Evolutionary conservation across 768 basidiomycete species (phyloP).

Genomic region (Vararia minispora): DNA sequence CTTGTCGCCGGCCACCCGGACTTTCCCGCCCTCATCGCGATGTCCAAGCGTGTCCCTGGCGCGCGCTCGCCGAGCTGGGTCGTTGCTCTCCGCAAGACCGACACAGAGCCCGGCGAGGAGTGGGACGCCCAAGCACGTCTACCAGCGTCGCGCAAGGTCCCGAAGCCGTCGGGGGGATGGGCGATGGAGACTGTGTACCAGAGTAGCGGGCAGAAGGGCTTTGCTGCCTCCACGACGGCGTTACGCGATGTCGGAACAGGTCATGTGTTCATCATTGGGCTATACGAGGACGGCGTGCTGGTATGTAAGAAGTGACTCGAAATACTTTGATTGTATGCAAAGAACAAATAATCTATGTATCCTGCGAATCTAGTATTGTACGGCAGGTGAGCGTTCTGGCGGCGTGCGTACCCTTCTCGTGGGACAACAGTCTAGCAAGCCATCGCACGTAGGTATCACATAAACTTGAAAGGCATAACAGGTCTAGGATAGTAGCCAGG

Average conservation of each 20-base stretch:
- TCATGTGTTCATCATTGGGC: constrained; percentile 39
- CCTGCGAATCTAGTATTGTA: too few relatives aligned
- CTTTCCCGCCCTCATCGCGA: constrained; percentile 36
- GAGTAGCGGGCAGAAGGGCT: constrained; percentile 56
- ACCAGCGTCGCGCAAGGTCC: constrained; percentile 32
- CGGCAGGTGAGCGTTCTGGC: too few relatives aligned
- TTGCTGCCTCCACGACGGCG: constrained; percentile 41
- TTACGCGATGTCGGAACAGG: constrained; percentile 40
- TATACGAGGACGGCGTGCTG: constrained; percentile 48
- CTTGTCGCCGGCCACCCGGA: constrained; percentile 59
- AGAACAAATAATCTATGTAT: too few relatives aligned
- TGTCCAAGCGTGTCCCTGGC: constrained; percentile 33
- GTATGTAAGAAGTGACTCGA: too few relatives aligned
- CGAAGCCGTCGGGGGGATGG: constrained; percentile 24
- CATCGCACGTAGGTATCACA: too few relatives aligned
- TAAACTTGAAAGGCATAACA: too few relatives aligned
- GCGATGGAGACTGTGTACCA: constrained; percentile 58
- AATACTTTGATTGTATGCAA: too few relatives aligned
- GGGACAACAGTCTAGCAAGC: too few relatives aligned
- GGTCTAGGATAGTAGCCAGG: too few relatives aligned
- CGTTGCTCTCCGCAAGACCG: constrained; percentile 25
- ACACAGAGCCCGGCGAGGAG: constrained; percentile 3
- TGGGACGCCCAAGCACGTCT: constrained; percentile 38
- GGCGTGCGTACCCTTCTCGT: too few relatives aligned
- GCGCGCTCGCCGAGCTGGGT: constrained; percentile 48